Evolutionary conservation across 2,329 filamentous ascomycete genomes (phyloP).

Genomic region (Talaromyces sp.): DNA sequence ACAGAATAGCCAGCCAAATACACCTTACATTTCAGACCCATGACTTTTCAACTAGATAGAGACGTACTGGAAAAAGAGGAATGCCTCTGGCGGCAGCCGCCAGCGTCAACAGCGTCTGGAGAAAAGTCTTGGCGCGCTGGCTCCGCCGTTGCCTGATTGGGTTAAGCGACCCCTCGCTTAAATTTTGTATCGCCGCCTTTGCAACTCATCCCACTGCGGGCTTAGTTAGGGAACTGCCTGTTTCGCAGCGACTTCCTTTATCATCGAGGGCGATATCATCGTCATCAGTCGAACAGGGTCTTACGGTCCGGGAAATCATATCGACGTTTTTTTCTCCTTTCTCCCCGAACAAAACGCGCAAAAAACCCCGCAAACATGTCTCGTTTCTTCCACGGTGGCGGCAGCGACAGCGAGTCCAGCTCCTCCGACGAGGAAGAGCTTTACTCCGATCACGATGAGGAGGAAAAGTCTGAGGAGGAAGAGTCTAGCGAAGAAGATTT

Average conservation of each 20-base stretch:
- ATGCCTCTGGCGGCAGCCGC: too few species aligned
- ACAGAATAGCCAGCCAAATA: slow-evolving; percentile 15
- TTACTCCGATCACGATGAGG: slow-evolving; percentile 74
- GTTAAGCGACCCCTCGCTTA: slow-evolving; percentile 44
- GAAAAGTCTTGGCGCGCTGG: slow-evolving; percentile 1
- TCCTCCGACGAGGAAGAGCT: slow-evolving; percentile 92
- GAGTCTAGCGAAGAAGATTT: slow-evolving; percentile 50
- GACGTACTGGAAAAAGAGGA: too few species aligned
- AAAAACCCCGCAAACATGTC: slow-evolving; percentile 59
- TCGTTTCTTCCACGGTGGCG: slow-evolving; percentile 94
- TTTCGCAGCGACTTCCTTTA: slow-evolving; percentile 15
- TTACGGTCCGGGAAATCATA: slow-evolving; percentile 22
- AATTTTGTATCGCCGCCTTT: slow-evolving; percentile 43
- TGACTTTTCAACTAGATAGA: too few species aligned
- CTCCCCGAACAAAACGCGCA: slow-evolving; percentile 12
- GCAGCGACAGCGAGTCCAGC: slow-evolving; percentile 93
- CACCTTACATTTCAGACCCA: not conserved
- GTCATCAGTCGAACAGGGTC: slow-evolving; percentile 21
- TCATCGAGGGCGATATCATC: slow-evolving; percentile 25
- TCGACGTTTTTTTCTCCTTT: slow-evolving; percentile 14
- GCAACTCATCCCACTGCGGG: slow-evolving; percentile 28
- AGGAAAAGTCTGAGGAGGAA: slow-evolving; percentile 56
- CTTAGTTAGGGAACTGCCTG: slow-evolving; percentile 18
- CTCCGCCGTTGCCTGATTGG: slow-evolving; percentile 26
- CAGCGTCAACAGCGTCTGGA: slow-evolving; percentile 1